phyloP scores from a whole-genome alignment of 371 early-diverging fungal genomes.

The Batkoa obscura region DNA sequence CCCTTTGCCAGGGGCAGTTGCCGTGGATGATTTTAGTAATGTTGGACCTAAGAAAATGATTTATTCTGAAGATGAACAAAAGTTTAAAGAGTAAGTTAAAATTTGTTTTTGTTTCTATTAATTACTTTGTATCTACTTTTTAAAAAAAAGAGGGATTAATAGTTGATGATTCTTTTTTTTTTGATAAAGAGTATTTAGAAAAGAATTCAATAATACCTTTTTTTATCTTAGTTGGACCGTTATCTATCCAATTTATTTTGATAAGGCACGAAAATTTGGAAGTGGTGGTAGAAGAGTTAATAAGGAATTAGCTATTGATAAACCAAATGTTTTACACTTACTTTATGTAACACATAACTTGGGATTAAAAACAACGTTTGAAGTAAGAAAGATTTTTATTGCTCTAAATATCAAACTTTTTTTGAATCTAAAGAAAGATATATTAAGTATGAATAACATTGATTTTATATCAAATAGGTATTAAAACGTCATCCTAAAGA shows the following conservation, averaged over 20 bases:
- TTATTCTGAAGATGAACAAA: neutral
- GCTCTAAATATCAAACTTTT: neutral
- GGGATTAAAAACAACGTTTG: neutral
- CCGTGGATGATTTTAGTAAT: conserved; percentile 1
- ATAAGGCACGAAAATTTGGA: neutral
- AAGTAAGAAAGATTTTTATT: neutral
- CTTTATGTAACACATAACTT: neutral
- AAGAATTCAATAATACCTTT: neutral
- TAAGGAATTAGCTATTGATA: neutral
- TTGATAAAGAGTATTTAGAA: neutral
- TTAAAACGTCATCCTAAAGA: neutral
- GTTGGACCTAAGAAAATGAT: neutral
- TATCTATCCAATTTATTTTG: conserved; percentile 4
- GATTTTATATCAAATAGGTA: neutral
- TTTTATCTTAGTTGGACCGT: neutral
- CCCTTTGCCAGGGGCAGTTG: neutral
- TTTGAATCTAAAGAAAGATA: too few relatives aligned
- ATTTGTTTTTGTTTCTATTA: neutral
- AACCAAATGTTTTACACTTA: neutral
- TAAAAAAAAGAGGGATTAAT: neutral
- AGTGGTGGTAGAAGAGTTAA: conserved; percentile 4
- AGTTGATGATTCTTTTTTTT: neutral
- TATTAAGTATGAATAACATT: too few relatives aligned
- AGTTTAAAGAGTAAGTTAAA: neutral
- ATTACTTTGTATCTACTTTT: neutral